Conservation (phyloP, 2,329 filamentous ascomycete species). For the Trichocomaceae sp. region DNA sequence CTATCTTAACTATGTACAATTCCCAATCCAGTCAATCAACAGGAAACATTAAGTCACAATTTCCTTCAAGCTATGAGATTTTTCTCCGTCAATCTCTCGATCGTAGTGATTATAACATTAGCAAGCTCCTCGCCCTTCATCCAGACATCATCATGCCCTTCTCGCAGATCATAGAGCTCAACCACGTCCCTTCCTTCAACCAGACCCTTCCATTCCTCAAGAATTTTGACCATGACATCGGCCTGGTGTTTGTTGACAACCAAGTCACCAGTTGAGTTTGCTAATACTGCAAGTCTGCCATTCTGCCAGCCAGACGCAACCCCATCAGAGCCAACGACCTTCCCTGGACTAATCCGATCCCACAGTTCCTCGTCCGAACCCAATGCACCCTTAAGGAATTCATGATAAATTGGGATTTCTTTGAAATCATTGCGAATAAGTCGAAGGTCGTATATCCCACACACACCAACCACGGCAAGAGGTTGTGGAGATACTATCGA, state of each 20-base stretch:
- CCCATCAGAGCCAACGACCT: slow-evolving; percentile 22
- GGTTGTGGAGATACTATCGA: slow-evolving; percentile 23
- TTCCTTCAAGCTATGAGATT: not conserved
- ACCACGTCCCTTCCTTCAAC: slow-evolving; percentile 37
- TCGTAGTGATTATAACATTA: slow-evolving; percentile 27
- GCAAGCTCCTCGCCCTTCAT: slow-evolving; percentile 35
- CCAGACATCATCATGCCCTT: slow-evolving; percentile 40
- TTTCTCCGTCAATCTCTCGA: slow-evolving; percentile 21
- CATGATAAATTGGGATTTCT: slow-evolving; percentile 30
- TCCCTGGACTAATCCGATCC: slow-evolving; percentile 36
- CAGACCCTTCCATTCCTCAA: slow-evolving; percentile 44
- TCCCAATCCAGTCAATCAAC: not conserved
- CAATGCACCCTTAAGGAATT: slow-evolving; percentile 39
- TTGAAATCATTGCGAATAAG: slow-evolving; percentile 29
- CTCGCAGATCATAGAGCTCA: slow-evolving; percentile 31
- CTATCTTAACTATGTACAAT: not conserved
- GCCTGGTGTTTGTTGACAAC: slow-evolving; percentile 35
- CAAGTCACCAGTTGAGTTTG: slow-evolving; percentile 37
- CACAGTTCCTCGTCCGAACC: slow-evolving; percentile 31
- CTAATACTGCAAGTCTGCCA: slow-evolving; percentile 34
- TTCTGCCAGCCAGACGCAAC: slow-evolving; percentile 29
- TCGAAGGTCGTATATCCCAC: slow-evolving; percentile 41
- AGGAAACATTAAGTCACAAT: not conserved
- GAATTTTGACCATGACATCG: slow-evolving; percentile 43
- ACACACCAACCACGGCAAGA: slow-evolving; percentile 35